A percentile compares a stretch with the other conserved stretches of the same genome.
phyloP scores from a whole-genome alignment of 768 basidiomycete genomes.

The Coprinopsis strossmayeri region DNA sequence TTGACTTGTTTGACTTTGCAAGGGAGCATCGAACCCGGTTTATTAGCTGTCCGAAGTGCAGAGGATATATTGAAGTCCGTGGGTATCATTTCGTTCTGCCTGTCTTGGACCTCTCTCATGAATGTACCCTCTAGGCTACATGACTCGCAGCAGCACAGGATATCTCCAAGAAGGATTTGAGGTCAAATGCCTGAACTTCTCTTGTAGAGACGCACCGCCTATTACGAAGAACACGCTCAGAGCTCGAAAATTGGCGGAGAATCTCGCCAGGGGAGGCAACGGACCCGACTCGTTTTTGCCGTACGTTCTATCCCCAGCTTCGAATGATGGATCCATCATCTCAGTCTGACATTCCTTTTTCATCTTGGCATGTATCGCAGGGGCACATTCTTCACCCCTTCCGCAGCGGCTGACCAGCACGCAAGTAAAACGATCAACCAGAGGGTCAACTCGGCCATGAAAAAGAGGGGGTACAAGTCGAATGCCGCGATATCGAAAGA shows the following conservation, averaged over 20 bases:
- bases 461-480: no score
- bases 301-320: neutral
- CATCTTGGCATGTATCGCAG: no score
- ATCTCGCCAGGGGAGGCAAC: neutral
- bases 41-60: neutral
- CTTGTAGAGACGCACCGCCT: neutral
- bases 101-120: neutral
- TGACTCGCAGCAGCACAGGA: neutral
- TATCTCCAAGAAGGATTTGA: constrained; percentile 2
- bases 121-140: neutral
- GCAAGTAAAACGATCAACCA: no score
- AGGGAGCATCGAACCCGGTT: neutral
- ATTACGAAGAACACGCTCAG: constrained; percentile 1
- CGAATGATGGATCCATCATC: neutral
- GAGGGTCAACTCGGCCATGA: no score
- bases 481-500: no score
- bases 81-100: neutral
- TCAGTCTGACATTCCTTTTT: neutral
- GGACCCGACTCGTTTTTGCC: neutral
- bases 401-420: no score
- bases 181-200: neutral
- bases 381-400: no score
- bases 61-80: neutral
- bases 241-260: constrained; percentile 11
- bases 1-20: neutral